Evolutionary conservation across 169 alveolate genomes (phyloP), one percentile per base, ranked within the genome.

Genomic region (Plasmodium berghei): DNA sequence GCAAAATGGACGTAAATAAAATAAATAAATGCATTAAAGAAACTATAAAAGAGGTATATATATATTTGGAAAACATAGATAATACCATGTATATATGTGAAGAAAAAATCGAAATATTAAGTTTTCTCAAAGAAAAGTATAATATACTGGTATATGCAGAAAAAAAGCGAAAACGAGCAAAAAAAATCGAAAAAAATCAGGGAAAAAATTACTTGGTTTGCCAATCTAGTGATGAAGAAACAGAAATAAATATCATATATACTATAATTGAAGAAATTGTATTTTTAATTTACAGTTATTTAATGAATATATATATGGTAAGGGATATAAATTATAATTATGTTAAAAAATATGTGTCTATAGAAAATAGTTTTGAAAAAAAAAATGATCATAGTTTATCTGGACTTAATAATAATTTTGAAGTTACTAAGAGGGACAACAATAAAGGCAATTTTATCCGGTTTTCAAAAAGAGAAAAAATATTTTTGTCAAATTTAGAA

Each of bases 331-430:
- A 56, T 72, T 49, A 85, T 59, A 20, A 45, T 10, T 69, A 83
- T 62, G 14, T 4, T 16, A 75, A 34, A 55, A 22, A 49, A 26
- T 40, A 10, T 16, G 40, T 40, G 24, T n/a, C 28, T 28, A 26
- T 12, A 45, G 72, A 92, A 75, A 94, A 92, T 14, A 94, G 93
- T 16, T 95, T 86, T 52, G 96, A 93, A 72, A 92, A 26, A 26
- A 5, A 18, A n/a, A 63, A 1, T 12, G 12, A 24, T 22, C 14
- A 20, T 14, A 52, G 52, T 16, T 22, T 4, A 66, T 28, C 42
- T 28, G 28, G 14, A 12, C 2, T 52, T 16, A 52, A 52, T 52
- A 52, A 52, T 14, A 1, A 52, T 14, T 14, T 12, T 12, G 20
- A 2, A 14, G 20, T 10, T 16, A 8, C 22, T 52, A 14, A 14